These are phyloP conservation scores for Nemophila menziesii DNA, from an alignment of 257 asterid species.

Conservation along the genomic window DNA sequence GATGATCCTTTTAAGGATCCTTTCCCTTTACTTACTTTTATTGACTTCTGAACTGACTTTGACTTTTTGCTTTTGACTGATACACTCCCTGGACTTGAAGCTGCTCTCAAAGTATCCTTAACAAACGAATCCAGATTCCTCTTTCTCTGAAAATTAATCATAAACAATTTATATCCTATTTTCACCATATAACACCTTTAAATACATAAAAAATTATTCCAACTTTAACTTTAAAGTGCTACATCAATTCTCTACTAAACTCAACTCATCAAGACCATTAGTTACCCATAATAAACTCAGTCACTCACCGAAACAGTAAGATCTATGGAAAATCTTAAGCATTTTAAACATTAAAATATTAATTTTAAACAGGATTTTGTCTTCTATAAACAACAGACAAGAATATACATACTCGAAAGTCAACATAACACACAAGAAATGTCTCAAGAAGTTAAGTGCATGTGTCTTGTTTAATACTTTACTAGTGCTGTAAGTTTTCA, in stretches of 20 bases:
- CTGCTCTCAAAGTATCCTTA: slow-evolving; percentile 32
- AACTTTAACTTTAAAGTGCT: not conserved
- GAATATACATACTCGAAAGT: not conserved
- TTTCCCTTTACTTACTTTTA: slow-evolving; percentile 27
- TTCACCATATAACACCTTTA: not conserved
- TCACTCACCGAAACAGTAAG: too few relatives aligned
- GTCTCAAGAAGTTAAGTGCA: not conserved
- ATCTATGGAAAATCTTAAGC: not conserved
- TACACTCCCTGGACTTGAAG: slow-evolving; percentile 16
- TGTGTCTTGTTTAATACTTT: too few relatives aligned
- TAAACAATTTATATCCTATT: too few relatives aligned
- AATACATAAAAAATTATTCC: not conserved
- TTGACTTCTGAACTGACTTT: too few relatives aligned
- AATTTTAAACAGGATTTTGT: not conserved
- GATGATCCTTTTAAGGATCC: too few relatives aligned
- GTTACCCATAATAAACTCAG: not conserved
- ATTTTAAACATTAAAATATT: not conserved
- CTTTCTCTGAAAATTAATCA: slow-evolving; percentile 46
- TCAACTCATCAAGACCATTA: not conserved
- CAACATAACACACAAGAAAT: not conserved
- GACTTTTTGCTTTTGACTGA: slow-evolving; percentile 24
- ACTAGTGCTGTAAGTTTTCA: too few relatives aligned
- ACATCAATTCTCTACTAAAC: not conserved
- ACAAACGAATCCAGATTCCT: slow-evolving; percentile 49
- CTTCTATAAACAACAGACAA: not conserved